Base-by-base conservation (phyloP, 2,329 filamentous ascomycete species). In the Phyllosticta ampelicida region DNA sequence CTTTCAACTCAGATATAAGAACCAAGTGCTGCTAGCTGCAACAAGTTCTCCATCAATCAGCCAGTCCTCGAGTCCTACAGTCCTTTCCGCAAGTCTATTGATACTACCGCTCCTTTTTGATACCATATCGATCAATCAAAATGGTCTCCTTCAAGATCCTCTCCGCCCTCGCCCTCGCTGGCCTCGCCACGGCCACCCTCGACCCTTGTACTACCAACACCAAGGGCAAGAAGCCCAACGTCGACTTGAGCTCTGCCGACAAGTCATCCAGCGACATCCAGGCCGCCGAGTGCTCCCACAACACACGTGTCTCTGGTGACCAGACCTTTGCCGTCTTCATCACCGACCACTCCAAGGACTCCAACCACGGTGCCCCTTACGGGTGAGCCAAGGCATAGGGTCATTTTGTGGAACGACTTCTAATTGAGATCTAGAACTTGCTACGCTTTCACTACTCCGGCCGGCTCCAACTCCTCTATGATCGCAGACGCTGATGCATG, bases 261-360 rank as follows among this genome's bases (percentile, higher is more conserved):
- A 71, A 71, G 55, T 65, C 61, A 26, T 71, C 68, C 48, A 67
- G 63, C 29, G 68, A 66, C 51, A 74, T 75, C 61, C 73, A 75
- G 65, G 73, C 72, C 19, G 72, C 73, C 48, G 74, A 75, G 62
- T 75, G 73, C 66, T 66, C 67, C 55, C 67, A 74, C 65, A 75
- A 74, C 65, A 74, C 72, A 1, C 71, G 72, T 36, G 68, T 67
- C 49, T 65, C 64, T 11, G 62, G 63, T 44, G 68, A 60, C 0
- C 69, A 75, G 60, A 75, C 71, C 13, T 75, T 74, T 50, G 72
- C 72, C 51, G 64, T 74, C 54, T 74, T 74, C 30, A 68, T 65
- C n/a, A 72, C 69, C 6, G 74, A 79, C 65, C 75, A 77, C 65
- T 64, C 75, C 58, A 77, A 77, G 63, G 74, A 78, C 61, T 61